Evolutionary conservation across 2,329 filamentous ascomycete genomes (phyloP), one percentile per base, ranked within the genome.

Genomic region (Penicillium expansum): DNA sequence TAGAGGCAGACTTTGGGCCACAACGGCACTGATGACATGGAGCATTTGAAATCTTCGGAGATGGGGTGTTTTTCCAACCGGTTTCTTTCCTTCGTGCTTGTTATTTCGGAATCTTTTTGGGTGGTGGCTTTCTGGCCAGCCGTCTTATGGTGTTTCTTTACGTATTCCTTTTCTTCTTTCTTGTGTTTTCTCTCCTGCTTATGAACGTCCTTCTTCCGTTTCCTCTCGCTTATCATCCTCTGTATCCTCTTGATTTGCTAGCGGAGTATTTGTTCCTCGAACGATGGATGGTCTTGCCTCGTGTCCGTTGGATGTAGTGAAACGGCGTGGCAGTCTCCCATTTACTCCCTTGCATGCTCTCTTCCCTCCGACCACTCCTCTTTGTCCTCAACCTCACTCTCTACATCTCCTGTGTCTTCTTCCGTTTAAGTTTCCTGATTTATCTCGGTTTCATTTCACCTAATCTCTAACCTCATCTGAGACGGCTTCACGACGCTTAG

Each of bases 1-100:
- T 83, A 51, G 85, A 88, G 66, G 82, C 82, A 49, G 84, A 87
- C 73, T 87, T 86, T 75, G 84, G 84, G 48, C 74, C 76, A 60
- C 74, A 77, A 69, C 75, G 75, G 63, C 73, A 73, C 68, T 74
- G 67, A 74, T 51, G 64, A 66, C 64, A 57, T 52, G 66, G 67
- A 67, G 69, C 67, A 72, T 72, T 69, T 70, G 61, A 67, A 66
- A 69, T 71, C 65, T 70, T 69, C 69, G 62, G 70, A 73, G 69
- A 70, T 66, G 69, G 71, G 52, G 69, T 72, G 70, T 71, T 74
- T 71, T 67, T 70, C 64, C 68, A 66, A 65, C 67, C 64, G 69
- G 65, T 63, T 68, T 67, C 62, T 62, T 63, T 68, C 43, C 42
- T 58, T 45, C 33, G 52, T 55, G 52, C 59, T 62, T 69, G 62